phyloP scores from a whole-genome alignment of 164 flowering plant species.

The Piper longum region DNA sequence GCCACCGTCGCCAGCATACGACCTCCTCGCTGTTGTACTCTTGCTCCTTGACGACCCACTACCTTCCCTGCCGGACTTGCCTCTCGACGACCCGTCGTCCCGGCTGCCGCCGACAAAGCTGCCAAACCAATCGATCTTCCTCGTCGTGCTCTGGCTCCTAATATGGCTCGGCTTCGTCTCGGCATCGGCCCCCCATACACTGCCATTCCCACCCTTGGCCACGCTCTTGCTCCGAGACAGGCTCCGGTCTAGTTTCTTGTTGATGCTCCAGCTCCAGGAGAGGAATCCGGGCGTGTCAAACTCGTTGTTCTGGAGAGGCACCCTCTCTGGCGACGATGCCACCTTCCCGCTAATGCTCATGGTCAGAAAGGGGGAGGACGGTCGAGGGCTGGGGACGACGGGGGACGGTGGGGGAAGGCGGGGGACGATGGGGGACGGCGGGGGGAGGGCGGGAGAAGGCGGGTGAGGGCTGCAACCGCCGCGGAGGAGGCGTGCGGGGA shows the following conservation, averaged over 20 bases:
- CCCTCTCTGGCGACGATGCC: not conserved
- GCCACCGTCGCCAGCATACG: not conserved
- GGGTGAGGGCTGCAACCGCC: too few relatives aligned
- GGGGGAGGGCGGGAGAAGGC: too few relatives aligned
- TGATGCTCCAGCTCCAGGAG: not conserved
- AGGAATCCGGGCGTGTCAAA: conserved; percentile 1
- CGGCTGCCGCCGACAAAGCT: not conserved
- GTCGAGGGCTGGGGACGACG: too few relatives aligned
- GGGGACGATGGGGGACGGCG: too few relatives aligned
- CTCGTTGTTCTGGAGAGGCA: not conserved
- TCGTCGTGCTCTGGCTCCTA: not conserved
- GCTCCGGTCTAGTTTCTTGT: not conserved
- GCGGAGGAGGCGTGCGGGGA: too few relatives aligned
- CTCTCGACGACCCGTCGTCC: not conserved
- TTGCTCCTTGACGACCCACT: not conserved
- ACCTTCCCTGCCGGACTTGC: not conserved
- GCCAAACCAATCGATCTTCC: not conserved
- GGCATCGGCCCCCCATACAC: not conserved
- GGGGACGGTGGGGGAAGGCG: too few relatives aligned
- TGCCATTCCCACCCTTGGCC: not conserved
- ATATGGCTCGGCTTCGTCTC: not conserved
- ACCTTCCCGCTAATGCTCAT: conserved; percentile 1
- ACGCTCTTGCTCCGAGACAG: not conserved
- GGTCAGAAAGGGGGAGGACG: too few relatives aligned
- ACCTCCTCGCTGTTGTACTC: not conserved